These are phyloP conservation scores for Colletotrichum spaethianum DNA, from an alignment of 2,329 filamentous ascomycete genomes.

Conservation along the genomic window DNA sequence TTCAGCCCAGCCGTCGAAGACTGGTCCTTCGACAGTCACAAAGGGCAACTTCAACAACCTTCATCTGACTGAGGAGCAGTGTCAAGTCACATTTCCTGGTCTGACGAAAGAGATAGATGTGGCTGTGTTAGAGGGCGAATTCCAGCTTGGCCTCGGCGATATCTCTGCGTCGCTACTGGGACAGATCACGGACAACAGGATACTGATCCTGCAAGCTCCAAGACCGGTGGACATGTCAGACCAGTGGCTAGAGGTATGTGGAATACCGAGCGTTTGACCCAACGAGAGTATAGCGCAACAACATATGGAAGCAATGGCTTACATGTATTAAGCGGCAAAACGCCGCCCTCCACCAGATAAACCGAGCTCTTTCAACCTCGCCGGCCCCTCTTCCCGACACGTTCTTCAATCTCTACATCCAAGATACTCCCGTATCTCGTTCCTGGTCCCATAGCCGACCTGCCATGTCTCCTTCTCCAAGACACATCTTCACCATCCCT, in stretches of 20 bases:
- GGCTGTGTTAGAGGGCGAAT: constrained; percentile 59
- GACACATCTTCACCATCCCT: constrained; percentile 65
- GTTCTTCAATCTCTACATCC: constrained; percentile 66
- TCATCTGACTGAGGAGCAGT: constrained; percentile 59
- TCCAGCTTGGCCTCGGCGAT: constrained; percentile 52
- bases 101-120: constrained; percentile 62
- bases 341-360: constrained; percentile 67
- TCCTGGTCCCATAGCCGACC: constrained; percentile 64
- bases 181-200: constrained; percentile 49
- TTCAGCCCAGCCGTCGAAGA: not conserved
- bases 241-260: constrained; percentile 57
- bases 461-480: constrained; percentile 52
- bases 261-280: not conserved
- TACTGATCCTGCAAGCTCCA: constrained; percentile 61
- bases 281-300: constrained; percentile 13
- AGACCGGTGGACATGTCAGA: constrained; percentile 56
- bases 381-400: constrained; percentile 64
- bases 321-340: constrained; percentile 57
- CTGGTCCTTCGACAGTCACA: not conserved
- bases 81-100: constrained; percentile 60
- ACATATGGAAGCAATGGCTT: constrained; percentile 11
- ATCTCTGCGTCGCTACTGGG: constrained; percentile 54
- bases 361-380: constrained; percentile 66
- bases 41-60: constrained; percentile 48
- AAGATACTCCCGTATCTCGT: constrained; percentile 61